Evolutionary conservation across 2,329 filamentous ascomycete genomes (phyloP), one percentile per base, ranked within the genome.

Genomic region (Calonectria fujianensis): DNA sequence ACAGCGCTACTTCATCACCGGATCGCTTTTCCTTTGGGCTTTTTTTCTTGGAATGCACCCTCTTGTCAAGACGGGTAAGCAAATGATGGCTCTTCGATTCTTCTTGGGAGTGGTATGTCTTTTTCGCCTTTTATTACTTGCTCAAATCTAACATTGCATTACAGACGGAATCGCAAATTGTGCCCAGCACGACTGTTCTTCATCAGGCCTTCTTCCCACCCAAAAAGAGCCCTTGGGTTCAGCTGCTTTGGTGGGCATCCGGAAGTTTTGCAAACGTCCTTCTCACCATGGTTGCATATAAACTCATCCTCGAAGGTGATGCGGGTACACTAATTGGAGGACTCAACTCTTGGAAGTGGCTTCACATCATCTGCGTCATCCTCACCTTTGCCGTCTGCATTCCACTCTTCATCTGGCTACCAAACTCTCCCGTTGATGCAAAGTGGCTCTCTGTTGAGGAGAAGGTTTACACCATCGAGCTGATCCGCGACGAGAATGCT

Each of bases 291-390:
- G 51, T 54, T 4, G 51, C 51, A 4, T 54, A 54, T 16, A 54
- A 35, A 20, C 27, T 54, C 4, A 54, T 54, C 18, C 51, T 54
- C 29, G 16, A 54, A 5, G 51, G 16, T 6, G 29, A 48, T n/a
- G 41, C 41, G 20, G 41, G 51, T 4, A 32, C 51, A 10, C 16
- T 54, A 16, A n/a, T 54, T 11, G 51, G 51, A 32, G 51, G 51
- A n/a, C 51, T 54, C 29, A 54, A 32, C 51, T 54, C 51, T 10
- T 54, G 51, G 51, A 54, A 54, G 51, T 54, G 51, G 51, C 51
- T 54, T n/a, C 51, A 54, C 51, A 54, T 54, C 14, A 54, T 54
- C 51, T 54, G 51, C 29, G 51, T 54, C 8, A 54, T 54, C 16
- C 51, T 54, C 51, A 54, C 51, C 6, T 32, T 54, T 20, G 51